phyloP scores from a whole-genome alignment of 2,329 filamentous ascomycete species.

The Hawksworthiomyces lignivorus region DNA sequence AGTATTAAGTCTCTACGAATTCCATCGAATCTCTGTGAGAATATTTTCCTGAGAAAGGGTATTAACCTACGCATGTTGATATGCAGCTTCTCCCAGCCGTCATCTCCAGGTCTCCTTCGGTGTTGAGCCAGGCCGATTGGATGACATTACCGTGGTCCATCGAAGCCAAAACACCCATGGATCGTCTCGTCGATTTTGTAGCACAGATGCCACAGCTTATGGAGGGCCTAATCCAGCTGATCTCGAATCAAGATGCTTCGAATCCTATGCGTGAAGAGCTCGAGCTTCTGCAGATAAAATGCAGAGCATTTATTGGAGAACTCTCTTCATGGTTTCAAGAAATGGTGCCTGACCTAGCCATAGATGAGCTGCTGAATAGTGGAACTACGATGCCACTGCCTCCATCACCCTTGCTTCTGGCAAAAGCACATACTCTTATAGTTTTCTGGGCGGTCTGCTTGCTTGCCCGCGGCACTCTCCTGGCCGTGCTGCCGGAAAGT shows the following conservation, averaged over 20 bases:
- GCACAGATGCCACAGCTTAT: not conserved
- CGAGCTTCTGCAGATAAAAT: not conserved
- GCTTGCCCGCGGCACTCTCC: not conserved
- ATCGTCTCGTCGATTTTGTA: constrained; percentile 1
- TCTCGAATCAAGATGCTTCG: too few species aligned
- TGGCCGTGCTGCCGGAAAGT: not conserved
- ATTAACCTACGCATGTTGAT: too few species aligned
- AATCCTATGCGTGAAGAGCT: too few species aligned
- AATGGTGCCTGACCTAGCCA: not conserved
- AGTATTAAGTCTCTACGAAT: too few species aligned
- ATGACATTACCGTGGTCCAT: not conserved
- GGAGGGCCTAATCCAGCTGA: not conserved
- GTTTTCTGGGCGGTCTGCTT: constrained; percentile 4
- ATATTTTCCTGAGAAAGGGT: too few species aligned
- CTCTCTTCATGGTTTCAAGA: not conserved
- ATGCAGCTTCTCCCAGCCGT: not conserved
- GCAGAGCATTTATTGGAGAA: not conserved
- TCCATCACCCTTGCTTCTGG: not conserved
- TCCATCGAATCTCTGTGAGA: too few species aligned
- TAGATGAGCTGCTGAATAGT: not conserved
- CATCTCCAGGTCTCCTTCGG: not conserved
- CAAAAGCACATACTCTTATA: constrained; percentile 1
- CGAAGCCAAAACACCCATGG: constrained; percentile 1
- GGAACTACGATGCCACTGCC: not conserved
- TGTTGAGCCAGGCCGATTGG: not conserved